Conservation (phyloP, 495 filamentous ascomycete species). For the Xylaria acuta region DNA sequence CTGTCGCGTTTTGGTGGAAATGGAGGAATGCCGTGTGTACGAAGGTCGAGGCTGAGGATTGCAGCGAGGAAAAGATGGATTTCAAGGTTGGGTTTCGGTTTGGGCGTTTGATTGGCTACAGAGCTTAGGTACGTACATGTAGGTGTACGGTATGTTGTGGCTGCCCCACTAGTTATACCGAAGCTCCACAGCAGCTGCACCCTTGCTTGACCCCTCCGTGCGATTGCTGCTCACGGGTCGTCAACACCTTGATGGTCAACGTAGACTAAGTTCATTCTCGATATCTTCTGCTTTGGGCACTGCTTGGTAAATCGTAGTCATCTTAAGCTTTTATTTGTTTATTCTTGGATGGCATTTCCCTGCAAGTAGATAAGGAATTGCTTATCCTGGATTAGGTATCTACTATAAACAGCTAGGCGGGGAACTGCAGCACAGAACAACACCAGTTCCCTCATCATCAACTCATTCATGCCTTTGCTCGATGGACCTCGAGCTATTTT, state of each 20-base stretch:
- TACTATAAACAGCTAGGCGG: neutral
- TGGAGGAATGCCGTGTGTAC: conserved; percentile 5
- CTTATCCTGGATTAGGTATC: neutral
- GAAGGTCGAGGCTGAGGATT: conserved; percentile 24
- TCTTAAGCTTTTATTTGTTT: neutral
- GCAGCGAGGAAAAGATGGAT: conserved; percentile 17
- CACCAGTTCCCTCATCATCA: neutral
- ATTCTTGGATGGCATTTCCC: neutral
- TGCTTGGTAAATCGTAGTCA: neutral
- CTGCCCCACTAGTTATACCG: conserved; percentile 6
- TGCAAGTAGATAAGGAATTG: neutral
- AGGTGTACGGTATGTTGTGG: neutral
- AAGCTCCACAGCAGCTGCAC: neutral
- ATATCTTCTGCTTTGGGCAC: neutral
- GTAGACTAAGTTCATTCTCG: neutral
- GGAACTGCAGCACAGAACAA: neutral
- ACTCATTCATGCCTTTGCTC: neutral
- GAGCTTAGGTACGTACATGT: conserved; percentile 6
- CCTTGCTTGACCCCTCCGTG: neutral
- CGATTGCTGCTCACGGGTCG: neutral
- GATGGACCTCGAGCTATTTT: neutral
- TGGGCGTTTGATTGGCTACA: conserved; percentile 23
- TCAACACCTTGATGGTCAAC: neutral
- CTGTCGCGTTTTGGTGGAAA: conserved; percentile 21
- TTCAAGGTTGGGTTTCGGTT: conserved; percentile 22